Conservation (phyloP, 148 eudicot species). For the Camellia lanceoleosa region DNA sequence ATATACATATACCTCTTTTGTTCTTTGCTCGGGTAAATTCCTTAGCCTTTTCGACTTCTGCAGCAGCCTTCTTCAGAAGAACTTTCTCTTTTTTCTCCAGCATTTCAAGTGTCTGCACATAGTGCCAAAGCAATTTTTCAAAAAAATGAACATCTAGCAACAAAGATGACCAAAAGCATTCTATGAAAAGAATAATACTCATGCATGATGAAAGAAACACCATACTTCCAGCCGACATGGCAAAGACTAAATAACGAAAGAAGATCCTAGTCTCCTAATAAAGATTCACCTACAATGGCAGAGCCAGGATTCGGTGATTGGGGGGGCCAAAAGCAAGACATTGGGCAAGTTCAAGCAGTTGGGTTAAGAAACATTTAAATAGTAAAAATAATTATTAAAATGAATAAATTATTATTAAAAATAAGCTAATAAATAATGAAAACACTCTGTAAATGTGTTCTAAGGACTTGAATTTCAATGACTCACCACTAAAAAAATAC, state of each 20-base stretch:
- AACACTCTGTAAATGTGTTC: too few relatives aligned
- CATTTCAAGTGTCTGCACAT: constrained; percentile 70
- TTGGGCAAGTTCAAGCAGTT: too few relatives aligned
- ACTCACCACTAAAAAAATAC: too few relatives aligned
- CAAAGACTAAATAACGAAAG: neutral
- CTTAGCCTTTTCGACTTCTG: constrained; percentile 72
- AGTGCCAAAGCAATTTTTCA: neutral
- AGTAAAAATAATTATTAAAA: too few relatives aligned
- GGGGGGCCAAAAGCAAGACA: too few relatives aligned
- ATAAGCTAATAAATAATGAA: too few relatives aligned
- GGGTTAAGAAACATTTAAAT: too few relatives aligned
- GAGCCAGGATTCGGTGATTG: too few relatives aligned
- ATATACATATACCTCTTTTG: constrained; percentile 53
- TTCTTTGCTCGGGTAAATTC: constrained; percentile 72
- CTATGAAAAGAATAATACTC: neutral
- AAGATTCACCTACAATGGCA: neutral
- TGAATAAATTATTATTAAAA: too few relatives aligned
- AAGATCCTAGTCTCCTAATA: neutral
- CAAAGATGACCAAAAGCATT: neutral
- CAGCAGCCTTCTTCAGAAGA: constrained; percentile 63
- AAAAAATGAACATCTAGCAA: neutral
- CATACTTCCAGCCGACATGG: neutral
- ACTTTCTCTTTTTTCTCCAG: constrained; percentile 81
- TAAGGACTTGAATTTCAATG: too few relatives aligned
- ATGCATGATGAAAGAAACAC: neutral